These are phyloP conservation scores for Leishmania aethiopica DNA, from an alignment of 208 protist genomes.

Conservation along the genomic window DNA sequence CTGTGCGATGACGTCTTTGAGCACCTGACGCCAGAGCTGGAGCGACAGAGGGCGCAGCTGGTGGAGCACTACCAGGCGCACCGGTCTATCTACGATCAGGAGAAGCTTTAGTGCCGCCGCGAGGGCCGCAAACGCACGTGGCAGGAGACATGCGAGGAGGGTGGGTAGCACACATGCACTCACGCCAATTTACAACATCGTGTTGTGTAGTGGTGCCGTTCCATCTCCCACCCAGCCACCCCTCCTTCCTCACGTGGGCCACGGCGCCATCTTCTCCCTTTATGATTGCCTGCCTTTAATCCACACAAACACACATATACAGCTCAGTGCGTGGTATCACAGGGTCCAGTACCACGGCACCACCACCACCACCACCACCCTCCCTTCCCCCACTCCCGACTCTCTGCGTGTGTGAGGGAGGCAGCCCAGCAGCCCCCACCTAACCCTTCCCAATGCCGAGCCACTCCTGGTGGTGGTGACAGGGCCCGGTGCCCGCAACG, in stretches of 20 bases:
- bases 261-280: background rate
- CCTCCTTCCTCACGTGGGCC: background rate
- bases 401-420: background rate
- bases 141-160: background rate
- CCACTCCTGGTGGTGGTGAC: background rate
- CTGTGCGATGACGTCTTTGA: conserved; percentile 72
- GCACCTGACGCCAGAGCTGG: conserved; percentile 48
- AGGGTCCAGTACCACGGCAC: background rate
- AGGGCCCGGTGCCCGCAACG: background rate
- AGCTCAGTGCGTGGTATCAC: background rate
- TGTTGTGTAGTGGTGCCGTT: background rate
- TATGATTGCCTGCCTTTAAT: background rate
- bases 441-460: background rate
- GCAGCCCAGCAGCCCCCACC: background rate
- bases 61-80: conserved; percentile 60
- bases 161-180: background rate
- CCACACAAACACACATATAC: background rate
- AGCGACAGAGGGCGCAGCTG: conserved; percentile 49
- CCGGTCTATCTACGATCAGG: conserved; percentile 51
- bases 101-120: conserved; percentile 33
- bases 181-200: background rate
- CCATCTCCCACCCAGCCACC: background rate
- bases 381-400: too few species aligned
- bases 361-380: too few species aligned
- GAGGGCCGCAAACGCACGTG: background rate